Base-by-base conservation (phyloP, 2,329 filamentous ascomycete species). In the Fusarium buxicola region DNA sequence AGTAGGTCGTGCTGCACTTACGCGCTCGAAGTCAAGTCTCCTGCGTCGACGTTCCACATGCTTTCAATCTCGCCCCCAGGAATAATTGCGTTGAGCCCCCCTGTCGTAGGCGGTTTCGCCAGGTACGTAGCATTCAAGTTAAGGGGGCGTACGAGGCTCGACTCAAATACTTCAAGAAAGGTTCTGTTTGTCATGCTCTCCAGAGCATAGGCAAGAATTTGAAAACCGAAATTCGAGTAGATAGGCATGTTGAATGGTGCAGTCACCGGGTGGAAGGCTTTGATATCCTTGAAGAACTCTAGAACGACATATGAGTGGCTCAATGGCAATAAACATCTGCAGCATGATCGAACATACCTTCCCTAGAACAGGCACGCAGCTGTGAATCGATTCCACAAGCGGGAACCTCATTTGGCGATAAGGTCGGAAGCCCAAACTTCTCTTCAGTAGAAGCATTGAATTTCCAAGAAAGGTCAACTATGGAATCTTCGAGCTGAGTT, bases 121-220 rank as follows among this genome's bases (percentile, higher is more conserved):
- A 54, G 10, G 6, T 10, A n/a, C 5, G 57, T 60, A 4, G 6
- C 13, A 1, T 27, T 60, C 31, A 60, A 27, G 5, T 16, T n/a
- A 1, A 60, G 27, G 2, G 47, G 55, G 1, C 10, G 27, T 8
- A 44, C 1, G 7, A 44, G 36, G 1, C 53, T 28, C 2, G 47
- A 59, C 18, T 16, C 0, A 59, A 16, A 21, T 30, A 55, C 10
- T 30, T n/a, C 3, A 7, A 12, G 4, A 35, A 60, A 16, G 21
- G 7, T 27, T 40, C 43, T 60, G 7, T 32, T 34, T 3, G 48
- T 54, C 36, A 60, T 60, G 2, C 30, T 21, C 7, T 60, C 48
- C 0, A 60, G 24, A 6, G 55, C 57, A 11, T 60, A 60, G 11
- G 57, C 36, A 1, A 60, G 35, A 7, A 60, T 44, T 15, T 59